Base-by-base conservation (phyloP, 2,329 filamentous ascomycete species). In the Alternaria alternata region DNA sequence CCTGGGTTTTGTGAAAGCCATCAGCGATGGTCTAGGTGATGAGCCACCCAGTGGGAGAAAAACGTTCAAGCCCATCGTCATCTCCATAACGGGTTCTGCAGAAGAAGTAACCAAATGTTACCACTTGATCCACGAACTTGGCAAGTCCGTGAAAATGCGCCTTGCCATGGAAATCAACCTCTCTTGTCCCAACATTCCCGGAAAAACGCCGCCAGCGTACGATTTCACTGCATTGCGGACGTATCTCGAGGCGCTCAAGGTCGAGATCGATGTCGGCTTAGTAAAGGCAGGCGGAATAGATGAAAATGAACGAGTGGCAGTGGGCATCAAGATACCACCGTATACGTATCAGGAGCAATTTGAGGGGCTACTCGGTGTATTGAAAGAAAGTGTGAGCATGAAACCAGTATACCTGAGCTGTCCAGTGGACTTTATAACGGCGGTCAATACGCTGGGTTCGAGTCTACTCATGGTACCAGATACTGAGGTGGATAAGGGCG, bases 111-210 rank as follows among this genome's bases (percentile, higher is more conserved):
- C 80, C 0, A 66, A 78, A 57, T 89, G 87, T 78, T 89, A 90
- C 71, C 62, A 65, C 0, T 77, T 80, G 14, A 84, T 91, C 60
- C 75, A 72, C 73, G 59, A 59, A 14, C 32, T 36, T 12, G 32
- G 32, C 12, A 14, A 36, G 14, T 14, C 32, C 12, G 81, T 73
- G 4, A 48, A 26, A 24, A 81, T 87, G 65, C 82, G 83, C 1
- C 80, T 92, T 1, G 88, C 88, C 18, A 86, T 93, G 81, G 91
- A 94, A 76, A 82, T 94, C 69, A 94, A 94, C 72, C 85, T 94
- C 30, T 90, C 87, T 32, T 94, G 91, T 67, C 91, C 91, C 0
- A 94, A 94, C 70, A 93, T 94, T 51, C 82, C 85, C 0, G 80
- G 81, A 18, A 84, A 85, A 47, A 88, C 91, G 0, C 91, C 91